These are phyloP conservation scores for Penicillium olsonii DNA, from an alignment of 2,329 filamentous ascomycete genomes.

Conservation along the genomic window DNA sequence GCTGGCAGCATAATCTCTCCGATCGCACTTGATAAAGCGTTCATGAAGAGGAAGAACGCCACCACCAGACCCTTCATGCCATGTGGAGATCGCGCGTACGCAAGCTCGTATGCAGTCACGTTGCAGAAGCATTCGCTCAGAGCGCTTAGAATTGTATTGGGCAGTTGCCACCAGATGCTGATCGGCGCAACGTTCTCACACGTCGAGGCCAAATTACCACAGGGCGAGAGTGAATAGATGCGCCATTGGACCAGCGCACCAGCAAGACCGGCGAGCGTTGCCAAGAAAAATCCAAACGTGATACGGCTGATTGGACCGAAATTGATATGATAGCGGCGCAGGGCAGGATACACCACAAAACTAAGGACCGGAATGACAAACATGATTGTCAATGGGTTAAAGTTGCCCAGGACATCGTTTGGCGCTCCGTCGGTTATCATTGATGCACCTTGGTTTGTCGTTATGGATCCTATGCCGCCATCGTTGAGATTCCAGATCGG, in stretches of 20 bases:
- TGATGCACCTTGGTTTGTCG: constrained; percentile 52
- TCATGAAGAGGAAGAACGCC: constrained; percentile 45
- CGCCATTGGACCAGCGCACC: constrained; percentile 46
- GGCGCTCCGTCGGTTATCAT: constrained; percentile 53
- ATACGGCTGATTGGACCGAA: constrained; percentile 54
- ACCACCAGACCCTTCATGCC: constrained; percentile 48
- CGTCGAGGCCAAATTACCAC: constrained; percentile 43
- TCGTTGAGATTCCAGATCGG: constrained; percentile 43
- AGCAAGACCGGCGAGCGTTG: constrained; percentile 45
- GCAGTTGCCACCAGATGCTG: constrained; percentile 48
- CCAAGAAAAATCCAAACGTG: constrained; percentile 54
- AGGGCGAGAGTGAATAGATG: constrained; percentile 50
- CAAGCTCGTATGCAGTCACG: constrained; percentile 49
- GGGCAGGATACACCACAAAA: constrained; percentile 50
- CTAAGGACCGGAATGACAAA: constrained; percentile 50
- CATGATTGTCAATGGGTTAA: constrained; percentile 55
- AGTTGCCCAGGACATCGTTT: constrained; percentile 54
- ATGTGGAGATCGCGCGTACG: constrained; percentile 45
- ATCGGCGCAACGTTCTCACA: constrained; percentile 44
- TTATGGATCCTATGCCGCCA: constrained; percentile 54
- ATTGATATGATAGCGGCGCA: constrained; percentile 45
- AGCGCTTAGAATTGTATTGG: constrained; percentile 39
- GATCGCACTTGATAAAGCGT: constrained; percentile 41
- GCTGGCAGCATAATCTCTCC: constrained; percentile 47
- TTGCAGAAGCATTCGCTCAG: constrained; percentile 45